Conservation (phyloP, 2,329 filamentous ascomycete genomes). For the Hypoxylon sp. region DNA sequence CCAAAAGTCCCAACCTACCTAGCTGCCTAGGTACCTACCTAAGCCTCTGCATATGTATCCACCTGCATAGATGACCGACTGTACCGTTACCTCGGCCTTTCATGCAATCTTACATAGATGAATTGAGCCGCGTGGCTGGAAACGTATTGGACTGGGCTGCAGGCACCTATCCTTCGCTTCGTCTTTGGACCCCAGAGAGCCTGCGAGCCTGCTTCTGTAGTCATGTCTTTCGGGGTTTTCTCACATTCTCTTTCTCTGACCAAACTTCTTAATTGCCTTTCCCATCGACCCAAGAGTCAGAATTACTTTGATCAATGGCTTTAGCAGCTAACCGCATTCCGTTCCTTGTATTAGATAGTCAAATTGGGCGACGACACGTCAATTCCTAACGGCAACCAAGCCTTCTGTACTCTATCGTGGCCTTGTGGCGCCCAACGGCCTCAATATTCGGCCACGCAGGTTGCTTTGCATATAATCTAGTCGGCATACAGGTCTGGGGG, state of each 20-base stretch:
- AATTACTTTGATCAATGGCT: not conserved
- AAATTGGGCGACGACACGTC: conserved; percentile 7
- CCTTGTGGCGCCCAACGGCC: conserved; percentile 1
- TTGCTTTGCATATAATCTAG: not conserved
- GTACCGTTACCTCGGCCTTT: no score
- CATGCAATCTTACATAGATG: no score
- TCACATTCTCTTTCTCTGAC: not conserved
- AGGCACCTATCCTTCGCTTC: no score
- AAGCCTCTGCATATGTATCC: no score
- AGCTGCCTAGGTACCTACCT: no score
- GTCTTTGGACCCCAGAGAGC: not conserved
- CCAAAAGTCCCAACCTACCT: no score
- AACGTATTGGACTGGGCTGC: no score
- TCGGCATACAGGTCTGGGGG: not conserved
- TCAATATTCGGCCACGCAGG: not conserved
- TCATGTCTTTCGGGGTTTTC: not conserved
- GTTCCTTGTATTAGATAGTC: conserved; percentile 6
- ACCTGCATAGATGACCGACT: no score
- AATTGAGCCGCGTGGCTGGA: no score
- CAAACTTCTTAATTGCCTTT: not conserved
- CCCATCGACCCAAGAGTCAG: not conserved
- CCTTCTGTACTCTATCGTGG: conserved; percentile 5
- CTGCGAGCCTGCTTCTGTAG: not conserved
- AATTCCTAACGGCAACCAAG: conserved; percentile 14
- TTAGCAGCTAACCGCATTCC: not conserved